Conservation (phyloP, 108 stramenopile genomes). For the Hondaea fermentalgiana region DNA sequence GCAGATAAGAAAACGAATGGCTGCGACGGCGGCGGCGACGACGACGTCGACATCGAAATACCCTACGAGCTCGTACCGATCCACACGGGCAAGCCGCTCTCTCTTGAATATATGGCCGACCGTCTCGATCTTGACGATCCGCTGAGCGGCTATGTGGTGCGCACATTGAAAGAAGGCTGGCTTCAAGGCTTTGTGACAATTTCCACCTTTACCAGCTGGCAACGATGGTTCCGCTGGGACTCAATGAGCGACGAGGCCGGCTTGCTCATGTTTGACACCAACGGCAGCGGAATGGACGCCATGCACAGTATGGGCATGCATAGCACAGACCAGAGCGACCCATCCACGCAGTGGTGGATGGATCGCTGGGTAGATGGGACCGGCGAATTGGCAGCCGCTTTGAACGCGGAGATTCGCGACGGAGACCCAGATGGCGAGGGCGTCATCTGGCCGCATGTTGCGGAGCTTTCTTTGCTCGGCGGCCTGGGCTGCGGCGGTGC, state of each 20-base stretch:
- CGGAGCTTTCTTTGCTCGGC: constrained; percentile 71
- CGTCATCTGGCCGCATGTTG: constrained; percentile 76
- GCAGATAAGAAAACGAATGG: neutral
- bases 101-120: constrained; percentile 81
- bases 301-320: constrained; percentile 45
- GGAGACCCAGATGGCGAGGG: constrained; percentile 81
- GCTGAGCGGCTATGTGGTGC: constrained; percentile 60
- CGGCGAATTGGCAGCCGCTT: constrained; percentile 42
- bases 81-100: constrained; percentile 58
- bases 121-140: constrained; percentile 83
- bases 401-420: constrained; percentile 61
- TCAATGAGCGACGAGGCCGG: constrained; percentile 59
- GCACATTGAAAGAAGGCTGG: constrained; percentile 56
- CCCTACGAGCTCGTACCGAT: neutral
- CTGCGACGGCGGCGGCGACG: too few relatives aligned
- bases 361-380: neutral
- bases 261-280: constrained; percentile 47
- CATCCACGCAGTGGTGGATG: neutral
- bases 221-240: constrained; percentile 75
- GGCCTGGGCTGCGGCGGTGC: constrained; percentile 61
- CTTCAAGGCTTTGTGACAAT: constrained; percentile 76
- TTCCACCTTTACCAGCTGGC: constrained; percentile 82
- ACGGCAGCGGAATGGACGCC: constrained; percentile 40
- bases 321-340: constrained; percentile 53
- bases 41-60: neutral